These are phyloP conservation scores for Fusarium sp. DNA, from an alignment of 2,329 filamentous ascomycete species.

Conservation along the genomic window DNA sequence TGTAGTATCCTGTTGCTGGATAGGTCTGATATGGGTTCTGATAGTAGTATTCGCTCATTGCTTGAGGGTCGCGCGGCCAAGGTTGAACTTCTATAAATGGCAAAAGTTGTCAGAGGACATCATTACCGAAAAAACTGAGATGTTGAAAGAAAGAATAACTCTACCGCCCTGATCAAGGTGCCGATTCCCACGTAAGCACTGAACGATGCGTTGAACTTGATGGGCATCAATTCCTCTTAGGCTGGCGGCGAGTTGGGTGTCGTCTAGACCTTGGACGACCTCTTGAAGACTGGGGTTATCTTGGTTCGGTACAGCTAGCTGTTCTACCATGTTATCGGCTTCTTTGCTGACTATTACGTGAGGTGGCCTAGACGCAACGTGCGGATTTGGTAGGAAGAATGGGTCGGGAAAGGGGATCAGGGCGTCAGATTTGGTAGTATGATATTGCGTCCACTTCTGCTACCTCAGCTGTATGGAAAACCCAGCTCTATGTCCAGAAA, in stretches of 20 bases:
- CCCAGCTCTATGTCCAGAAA: rapidly evolving
- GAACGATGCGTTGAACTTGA: not conserved
- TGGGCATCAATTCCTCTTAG: not conserved
- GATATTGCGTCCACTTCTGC: not conserved
- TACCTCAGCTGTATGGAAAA: not conserved
- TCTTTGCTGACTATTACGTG: rapidly evolving
- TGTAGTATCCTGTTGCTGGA: not conserved
- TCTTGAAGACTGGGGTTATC: not conserved
- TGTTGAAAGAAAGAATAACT: rapidly evolving
- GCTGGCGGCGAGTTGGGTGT: not conserved
- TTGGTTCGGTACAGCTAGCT: not conserved
- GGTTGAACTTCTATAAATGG: no score
- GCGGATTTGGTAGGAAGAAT: rapidly evolving
- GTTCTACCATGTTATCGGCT: not conserved
- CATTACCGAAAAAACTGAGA: rapidly evolving
- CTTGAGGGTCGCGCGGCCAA: not conserved
- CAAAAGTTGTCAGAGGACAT: not conserved
- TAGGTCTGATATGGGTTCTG: not conserved
- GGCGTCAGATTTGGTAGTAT: rapidly evolving
- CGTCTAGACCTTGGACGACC: not conserved
- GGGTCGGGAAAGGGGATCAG: rapidly evolving
- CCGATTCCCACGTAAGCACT: not conserved
- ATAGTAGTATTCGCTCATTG: not conserved
- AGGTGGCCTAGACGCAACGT: rapidly evolving
- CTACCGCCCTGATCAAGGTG: not conserved